These are phyloP conservation scores for Lachnellula subtilissima DNA, from an alignment of 2,329 filamentous ascomycete species.

Conservation along the genomic window DNA sequence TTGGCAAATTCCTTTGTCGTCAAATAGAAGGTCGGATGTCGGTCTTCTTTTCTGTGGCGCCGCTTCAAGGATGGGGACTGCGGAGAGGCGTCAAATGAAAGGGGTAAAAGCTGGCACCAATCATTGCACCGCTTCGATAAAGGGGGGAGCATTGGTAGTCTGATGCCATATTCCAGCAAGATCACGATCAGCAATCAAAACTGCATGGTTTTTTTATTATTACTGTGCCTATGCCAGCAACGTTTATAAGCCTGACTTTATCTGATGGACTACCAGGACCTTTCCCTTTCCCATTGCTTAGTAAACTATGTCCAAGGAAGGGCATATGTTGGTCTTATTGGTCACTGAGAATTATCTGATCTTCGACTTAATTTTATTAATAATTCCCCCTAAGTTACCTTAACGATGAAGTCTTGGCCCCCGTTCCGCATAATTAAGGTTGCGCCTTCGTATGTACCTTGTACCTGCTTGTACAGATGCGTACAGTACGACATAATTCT, in stretches of 20 bases:
- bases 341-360: too few relatives aligned
- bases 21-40: background rate
- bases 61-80: too few relatives aligned
- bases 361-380: too few relatives aligned
- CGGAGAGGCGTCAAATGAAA: background rate
- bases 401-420: too few relatives aligned
- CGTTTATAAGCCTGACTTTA: too few relatives aligned
- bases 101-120: background rate
- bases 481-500: too few relatives aligned
- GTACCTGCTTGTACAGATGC: too few relatives aligned
- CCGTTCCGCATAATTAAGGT: too few relatives aligned
- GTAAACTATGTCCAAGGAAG: too few relatives aligned
- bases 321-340: too few relatives aligned
- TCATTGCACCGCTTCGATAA: background rate
- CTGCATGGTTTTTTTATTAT: background rate
- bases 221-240: background rate
- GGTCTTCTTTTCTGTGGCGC: background rate
- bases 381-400: too few relatives aligned
- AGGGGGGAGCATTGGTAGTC: background rate
- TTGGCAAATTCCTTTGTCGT: background rate
- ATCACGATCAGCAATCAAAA: background rate
- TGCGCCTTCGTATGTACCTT: too few relatives aligned
- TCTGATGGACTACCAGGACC: background rate
- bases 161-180: background rate
- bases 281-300: background rate